Conservation (phyloP, 441 rosid species). For the Jatropha multifida region DNA sequence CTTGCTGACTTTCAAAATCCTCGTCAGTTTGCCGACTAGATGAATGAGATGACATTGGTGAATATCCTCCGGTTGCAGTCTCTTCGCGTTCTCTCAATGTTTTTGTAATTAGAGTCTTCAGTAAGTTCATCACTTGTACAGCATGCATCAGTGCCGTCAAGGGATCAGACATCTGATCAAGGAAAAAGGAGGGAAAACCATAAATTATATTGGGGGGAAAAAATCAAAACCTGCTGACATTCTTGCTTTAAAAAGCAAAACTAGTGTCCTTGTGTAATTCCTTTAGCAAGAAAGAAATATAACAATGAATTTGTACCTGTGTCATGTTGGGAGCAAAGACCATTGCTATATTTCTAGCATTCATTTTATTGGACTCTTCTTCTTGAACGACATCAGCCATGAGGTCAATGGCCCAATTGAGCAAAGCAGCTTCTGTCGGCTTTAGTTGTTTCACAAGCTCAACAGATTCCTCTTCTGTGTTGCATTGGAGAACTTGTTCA, state of each 20-base stretch:
- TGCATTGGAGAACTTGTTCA: constrained; percentile 82
- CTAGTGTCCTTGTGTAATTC: not conserved
- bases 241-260: constrained; percentile 7
- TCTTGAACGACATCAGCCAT: constrained; percentile 86
- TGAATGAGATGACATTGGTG: constrained; percentile 64
- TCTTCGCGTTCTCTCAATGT: constrained; percentile 62
- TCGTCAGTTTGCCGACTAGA: constrained; percentile 54
- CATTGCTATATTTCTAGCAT: constrained; percentile 85
- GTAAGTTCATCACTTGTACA: constrained; percentile 88
- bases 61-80: constrained; percentile 54
- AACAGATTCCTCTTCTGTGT: constrained; percentile 69
- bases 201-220: not conserved
- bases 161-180: constrained; percentile 78
- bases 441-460: constrained; percentile 69
- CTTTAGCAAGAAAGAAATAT: not conserved
- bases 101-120: constrained; percentile 57
- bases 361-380: constrained; percentile 83
- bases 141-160: constrained; percentile 83
- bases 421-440: constrained; percentile 66
- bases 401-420: constrained; percentile 85
- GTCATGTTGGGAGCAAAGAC: constrained; percentile 96
- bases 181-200: constrained; percentile 11
- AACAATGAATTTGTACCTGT: constrained; percentile 42
- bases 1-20: constrained; percentile 69
- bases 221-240: not conserved